A percentile compares a stretch with the other conserved stretches of the same genome.
phyloP scores from a whole-genome alignment of 1,139 yeast genomes.

The Pichia sp. region DNA sequence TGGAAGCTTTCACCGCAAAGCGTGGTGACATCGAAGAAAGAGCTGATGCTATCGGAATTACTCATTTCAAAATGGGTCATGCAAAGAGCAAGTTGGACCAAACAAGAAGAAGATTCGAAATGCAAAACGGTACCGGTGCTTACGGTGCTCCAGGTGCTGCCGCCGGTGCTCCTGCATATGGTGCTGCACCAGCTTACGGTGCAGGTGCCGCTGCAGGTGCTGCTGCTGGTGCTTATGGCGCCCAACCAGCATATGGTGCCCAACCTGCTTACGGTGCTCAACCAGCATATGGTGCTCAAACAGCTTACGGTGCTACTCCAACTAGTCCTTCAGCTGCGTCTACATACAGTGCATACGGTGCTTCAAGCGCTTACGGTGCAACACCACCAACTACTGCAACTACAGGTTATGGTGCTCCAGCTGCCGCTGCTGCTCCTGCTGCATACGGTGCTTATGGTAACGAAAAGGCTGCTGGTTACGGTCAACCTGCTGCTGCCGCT shows the following conservation, averaged over 20 bases:
- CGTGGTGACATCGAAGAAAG: slow-evolving; percentile 91
- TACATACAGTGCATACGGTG: slow-evolving; percentile 15
- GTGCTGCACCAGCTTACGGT: slow-evolving; percentile 16
- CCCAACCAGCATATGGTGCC: slow-evolving; percentile 18
- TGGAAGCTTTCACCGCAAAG: slow-evolving; percentile 74
- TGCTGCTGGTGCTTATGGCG: neutral
- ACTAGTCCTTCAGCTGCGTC: slow-evolving; percentile 11
- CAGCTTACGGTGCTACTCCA: slow-evolving; percentile 7
- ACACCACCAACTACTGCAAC: too few species aligned
- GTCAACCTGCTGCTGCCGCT: slow-evolving; percentile 11
- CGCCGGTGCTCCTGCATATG: slow-evolving; percentile 10
- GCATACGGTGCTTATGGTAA: slow-evolving; percentile 11
- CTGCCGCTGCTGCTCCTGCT: slow-evolving; percentile 2
- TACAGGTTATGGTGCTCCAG: slow-evolving; percentile 7
- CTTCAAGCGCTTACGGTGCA: slow-evolving; percentile 2
- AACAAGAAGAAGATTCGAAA: slow-evolving; percentile 72
- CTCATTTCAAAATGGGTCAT: slow-evolving; percentile 88
- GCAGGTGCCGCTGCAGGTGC: neutral
- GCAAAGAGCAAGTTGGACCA: slow-evolving; percentile 82
- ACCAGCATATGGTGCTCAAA: neutral
- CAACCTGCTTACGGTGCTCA: neutral
- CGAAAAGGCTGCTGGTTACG: slow-evolving; percentile 8
- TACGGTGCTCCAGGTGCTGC: slow-evolving; percentile 31
- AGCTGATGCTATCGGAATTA: slow-evolving; percentile 80
- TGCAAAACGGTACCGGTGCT: slow-evolving; percentile 30